Evolutionary conservation across 73 alveolate species (phyloP), one percentile per base, ranked within the genome.

Genomic region (Blepharisma stoltei): DNA sequence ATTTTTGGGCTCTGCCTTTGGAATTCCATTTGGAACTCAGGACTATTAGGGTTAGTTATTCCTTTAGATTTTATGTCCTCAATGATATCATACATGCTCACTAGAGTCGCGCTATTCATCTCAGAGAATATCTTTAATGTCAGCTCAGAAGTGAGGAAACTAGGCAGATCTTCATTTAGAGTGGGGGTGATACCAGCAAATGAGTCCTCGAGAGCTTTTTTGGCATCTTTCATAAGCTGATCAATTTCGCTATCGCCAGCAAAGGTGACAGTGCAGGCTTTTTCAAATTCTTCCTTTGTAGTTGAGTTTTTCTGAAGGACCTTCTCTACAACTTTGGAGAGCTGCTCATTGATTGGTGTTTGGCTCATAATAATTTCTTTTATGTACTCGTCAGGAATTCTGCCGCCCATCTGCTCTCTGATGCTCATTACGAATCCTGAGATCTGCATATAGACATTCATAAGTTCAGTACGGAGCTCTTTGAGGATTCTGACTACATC

Each of bases 321-420:
- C 23, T 60, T 60, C 5, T 14, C 45, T 25, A 14, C 73, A 18
- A 38, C 73, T 25, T 60, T 60, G 0, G 38, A 14, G 14, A 60
- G 14, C 14, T 14, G 23, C 2, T n/a, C 14, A 8, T 0, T 4
- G 3, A 60, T 60, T 2, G 73, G 73, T 1, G 73, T 60, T 60
- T 60, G 73, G 73, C 46, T 60, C 46, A 25, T 60, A n/a, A 60
- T 8, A 4, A 60, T 60, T 1, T 60, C 73, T 5, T 60, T 60
- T 25, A 60, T 14, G 5, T n/a, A n/a, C 23, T n/a, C 73, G 18
- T 18, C 73, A 14, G 73, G 73, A 25, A 60, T n/a, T 25, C 73
- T 60, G 46, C 47, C 47, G 0, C 45, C 48, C 11, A 38, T 14
- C 46, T 25, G 37, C 5, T 60, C 73, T 18, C 11, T 60, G 5